Conservation (phyloP, 2,329 filamentous ascomycete genomes). For the Diplodia corticola region DNA sequence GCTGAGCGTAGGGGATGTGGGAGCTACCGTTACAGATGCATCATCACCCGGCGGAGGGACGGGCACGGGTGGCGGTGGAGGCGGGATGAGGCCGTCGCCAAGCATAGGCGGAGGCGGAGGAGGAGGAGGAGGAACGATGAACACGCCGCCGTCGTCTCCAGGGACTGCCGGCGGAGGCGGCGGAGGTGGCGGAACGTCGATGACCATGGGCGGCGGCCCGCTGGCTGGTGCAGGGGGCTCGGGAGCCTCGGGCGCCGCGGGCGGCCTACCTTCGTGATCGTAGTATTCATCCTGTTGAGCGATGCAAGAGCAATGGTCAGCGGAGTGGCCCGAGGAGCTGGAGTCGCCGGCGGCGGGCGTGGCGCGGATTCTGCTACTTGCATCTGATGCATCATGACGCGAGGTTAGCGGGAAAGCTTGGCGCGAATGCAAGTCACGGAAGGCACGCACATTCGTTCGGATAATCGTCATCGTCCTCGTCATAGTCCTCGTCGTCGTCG, state of each 20-base stretch:
- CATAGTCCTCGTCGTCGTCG: constrained; percentile 2
- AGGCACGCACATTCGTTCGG: constrained; percentile 9
- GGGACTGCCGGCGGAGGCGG: neutral
- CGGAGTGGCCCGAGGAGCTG: neutral
- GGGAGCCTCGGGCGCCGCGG: neutral
- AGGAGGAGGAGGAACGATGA: neutral
- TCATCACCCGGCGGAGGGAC: neutral
- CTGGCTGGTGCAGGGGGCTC: neutral
- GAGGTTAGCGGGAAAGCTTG: neutral
- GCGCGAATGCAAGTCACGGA: neutral
- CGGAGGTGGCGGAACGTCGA: neutral
- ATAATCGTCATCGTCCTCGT: neutral
- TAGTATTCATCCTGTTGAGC: constrained; percentile 2
- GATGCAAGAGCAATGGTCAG: neutral
- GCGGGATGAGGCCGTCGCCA: neutral
- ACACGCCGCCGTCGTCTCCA: neutral
- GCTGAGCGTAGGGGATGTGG: constrained; percentile 14
- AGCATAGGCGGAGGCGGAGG: neutral
- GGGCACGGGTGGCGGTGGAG: neutral
- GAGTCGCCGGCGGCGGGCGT: neutral
- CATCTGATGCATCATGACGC: neutral
- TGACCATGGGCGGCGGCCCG: neutral
- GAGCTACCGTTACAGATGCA: neutral
- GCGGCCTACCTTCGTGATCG: neutral
- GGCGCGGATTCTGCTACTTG: constrained; percentile 21